A percentile compares a stretch with the other conserved stretches of the same genome.
Evolutionary conservation across 2,329 filamentous ascomycete genomes (phyloP).

Genomic region (Fusarium guadeloupense): DNA sequence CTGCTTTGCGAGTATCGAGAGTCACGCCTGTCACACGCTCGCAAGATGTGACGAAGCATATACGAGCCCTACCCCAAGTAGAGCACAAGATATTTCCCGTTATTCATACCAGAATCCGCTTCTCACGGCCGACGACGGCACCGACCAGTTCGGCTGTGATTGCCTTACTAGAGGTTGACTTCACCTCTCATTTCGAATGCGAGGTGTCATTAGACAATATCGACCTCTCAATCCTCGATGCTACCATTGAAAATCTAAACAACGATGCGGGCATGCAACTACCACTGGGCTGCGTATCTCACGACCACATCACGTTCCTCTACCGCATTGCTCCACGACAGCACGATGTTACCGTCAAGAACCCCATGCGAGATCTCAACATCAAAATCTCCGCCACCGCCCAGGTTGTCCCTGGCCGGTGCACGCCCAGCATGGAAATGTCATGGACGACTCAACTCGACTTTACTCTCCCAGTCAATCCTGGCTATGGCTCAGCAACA

Average conservation of each 20-base stretch:
- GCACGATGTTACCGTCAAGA: constrained; percentile 57
- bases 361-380: constrained; percentile 61
- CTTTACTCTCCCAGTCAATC: constrained; percentile 72
- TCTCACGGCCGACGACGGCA: constrained; percentile 69
- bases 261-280: constrained; percentile 58
- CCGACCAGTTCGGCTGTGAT: constrained; percentile 70
- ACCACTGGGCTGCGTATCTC: constrained; percentile 70
- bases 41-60: constrained; percentile 68
- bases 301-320: constrained; percentile 79
- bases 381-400: constrained; percentile 70
- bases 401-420: constrained; percentile 63
- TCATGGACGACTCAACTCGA: constrained; percentile 75
- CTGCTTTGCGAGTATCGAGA: constrained; percentile 77
- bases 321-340: constrained; percentile 70
- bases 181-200: constrained; percentile 75
- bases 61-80: constrained; percentile 70
- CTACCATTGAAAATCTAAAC: constrained; percentile 67
- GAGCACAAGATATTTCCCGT: constrained; percentile 73
- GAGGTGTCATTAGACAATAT: constrained; percentile 70
- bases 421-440: constrained; percentile 70
- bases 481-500: constrained; percentile 65
- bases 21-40: constrained; percentile 73
- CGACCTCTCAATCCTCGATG: constrained; percentile 64
- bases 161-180: constrained; percentile 77
- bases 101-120: constrained; percentile 76